Percentiles rank a stretch among this genome's conserved stretches.
These are phyloP conservation scores for Pythium utonaiense DNA, from an alignment of 352 stramenopile species.

Conservation along the genomic window DNA sequence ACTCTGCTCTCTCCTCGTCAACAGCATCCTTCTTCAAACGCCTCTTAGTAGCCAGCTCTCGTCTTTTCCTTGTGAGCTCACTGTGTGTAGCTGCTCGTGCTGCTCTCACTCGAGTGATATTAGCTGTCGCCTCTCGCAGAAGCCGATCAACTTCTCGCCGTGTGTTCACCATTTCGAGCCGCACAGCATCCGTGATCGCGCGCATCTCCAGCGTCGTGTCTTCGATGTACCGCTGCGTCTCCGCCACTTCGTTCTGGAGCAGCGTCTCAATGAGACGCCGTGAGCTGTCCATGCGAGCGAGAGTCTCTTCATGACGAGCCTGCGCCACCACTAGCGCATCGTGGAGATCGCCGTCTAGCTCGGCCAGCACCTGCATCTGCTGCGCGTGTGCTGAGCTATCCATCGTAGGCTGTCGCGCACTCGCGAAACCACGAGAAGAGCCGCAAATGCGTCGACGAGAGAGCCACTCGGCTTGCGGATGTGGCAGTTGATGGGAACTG, in stretches of 20 bases:
- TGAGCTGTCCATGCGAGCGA: conserved; percentile 18
- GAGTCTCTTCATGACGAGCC: conserved; percentile 5
- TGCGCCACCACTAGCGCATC: conserved; percentile 13
- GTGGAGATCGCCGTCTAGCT: conserved; percentile 24
- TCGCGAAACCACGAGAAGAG: too few species aligned
- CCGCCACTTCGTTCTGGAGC: conserved; percentile 19
- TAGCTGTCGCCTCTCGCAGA: conserved; percentile 13
- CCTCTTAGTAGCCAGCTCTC: not conserved
- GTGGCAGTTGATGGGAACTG: too few species aligned
- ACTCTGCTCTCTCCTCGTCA: not conserved
- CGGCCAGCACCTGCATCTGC: conserved; percentile 8
- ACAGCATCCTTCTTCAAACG: not conserved
- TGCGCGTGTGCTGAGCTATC: not conserved
- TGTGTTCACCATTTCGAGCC: conserved; percentile 24
- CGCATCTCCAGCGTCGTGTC: conserved; percentile 24
- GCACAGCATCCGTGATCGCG: conserved; percentile 24
- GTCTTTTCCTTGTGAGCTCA: not conserved
- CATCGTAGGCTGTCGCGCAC: not conserved
- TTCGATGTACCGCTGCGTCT: conserved; percentile 21
- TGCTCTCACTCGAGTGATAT: conserved; percentile 3
- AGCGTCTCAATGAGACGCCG: conserved; percentile 16
- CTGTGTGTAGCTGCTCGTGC: not conserved
- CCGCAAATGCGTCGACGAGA: too few species aligned
- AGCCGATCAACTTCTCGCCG: conserved; percentile 13
- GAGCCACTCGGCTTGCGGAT: too few species aligned